Evolutionary conservation across 129 eudicot genomes (phyloP), one percentile per base, ranked within the genome.

Genomic region (Smallanthus sonchifolius): DNA sequence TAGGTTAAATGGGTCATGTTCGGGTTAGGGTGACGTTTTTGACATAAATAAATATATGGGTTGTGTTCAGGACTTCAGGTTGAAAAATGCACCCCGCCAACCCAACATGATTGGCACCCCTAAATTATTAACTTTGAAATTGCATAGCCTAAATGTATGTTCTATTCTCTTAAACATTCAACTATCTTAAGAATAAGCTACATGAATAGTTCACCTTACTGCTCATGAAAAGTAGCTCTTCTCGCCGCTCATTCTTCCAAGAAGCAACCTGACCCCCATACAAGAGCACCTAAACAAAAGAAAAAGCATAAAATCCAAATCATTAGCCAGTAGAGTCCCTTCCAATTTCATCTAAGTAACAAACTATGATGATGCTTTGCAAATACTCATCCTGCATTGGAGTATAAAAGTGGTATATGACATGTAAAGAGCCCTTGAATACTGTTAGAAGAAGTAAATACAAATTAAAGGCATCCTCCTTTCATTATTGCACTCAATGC

Each of bases 181-280:
- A 20, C 56, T 0, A 4, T 72, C 67, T 13, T 11, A 32, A 37
- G 39, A 72, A 39, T 13, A 30, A 76, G 40, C 14, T 69, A 60
- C 64, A 74, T 37, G 74, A 36, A 15, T 24, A 17, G 48, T 42
- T 77, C 81, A 92, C 98, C 98, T 89, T 92, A 64, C 79, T 87
- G 77, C 85, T 87, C 86, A 75, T 80, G 49, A 85, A 92, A 37
- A 92, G 94, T 70, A 92, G 28, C 73, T 92, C 96, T 77, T 92
- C 91, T 84, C 96, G 81, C 45, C 87, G 86, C 42, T 83, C 88
- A 76, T 85, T 92, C 80, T 92, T 92, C 98, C 96, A 89, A 1
- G 96, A 89, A 63, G 84, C 83, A 78, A 92, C 90, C 83, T 87
- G 98, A 28, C 94, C 98, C 57, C 98, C 98, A 68, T 75, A 59